phyloP scores from a whole-genome alignment of 805 yeast genomes.

The Zygosaccharomyces gambellarensis region DNA sequence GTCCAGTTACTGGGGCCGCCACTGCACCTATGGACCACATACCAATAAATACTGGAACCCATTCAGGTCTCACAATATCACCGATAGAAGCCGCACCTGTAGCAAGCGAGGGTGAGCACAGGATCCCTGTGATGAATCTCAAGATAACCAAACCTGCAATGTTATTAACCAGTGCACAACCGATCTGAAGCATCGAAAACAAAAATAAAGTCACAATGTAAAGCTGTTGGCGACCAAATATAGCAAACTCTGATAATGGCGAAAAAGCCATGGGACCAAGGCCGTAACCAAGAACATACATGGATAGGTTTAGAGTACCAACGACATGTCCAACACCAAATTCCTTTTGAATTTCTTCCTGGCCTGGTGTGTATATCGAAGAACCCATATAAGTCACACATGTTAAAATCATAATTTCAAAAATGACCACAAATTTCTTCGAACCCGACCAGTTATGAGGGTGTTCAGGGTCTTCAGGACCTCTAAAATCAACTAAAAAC shows the following conservation, averaged over 20 bases:
- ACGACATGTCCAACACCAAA: slow-evolving; percentile 42
- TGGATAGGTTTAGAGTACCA: slow-evolving; percentile 48
- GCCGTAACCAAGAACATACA: slow-evolving; percentile 59
- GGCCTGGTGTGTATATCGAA: slow-evolving; percentile 51
- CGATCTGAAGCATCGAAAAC: slow-evolving; percentile 50
- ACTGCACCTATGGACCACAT: slow-evolving; percentile 52
- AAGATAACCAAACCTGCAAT: slow-evolving; percentile 48
- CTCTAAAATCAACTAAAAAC: slow-evolving; percentile 25
- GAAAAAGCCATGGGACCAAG: slow-evolving; percentile 55
- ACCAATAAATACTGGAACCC: slow-evolving; percentile 44
- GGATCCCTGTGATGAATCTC: slow-evolving; percentile 50
- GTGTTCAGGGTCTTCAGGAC: slow-evolving; percentile 46
- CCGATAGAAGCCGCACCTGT: slow-evolving; percentile 57
- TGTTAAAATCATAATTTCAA: slow-evolving; percentile 44
- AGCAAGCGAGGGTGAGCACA: slow-evolving; percentile 52
- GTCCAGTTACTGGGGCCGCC: slow-evolving; percentile 53
- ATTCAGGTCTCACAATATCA: slow-evolving; percentile 43
- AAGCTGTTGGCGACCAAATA: slow-evolving; percentile 48
- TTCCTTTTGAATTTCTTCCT: slow-evolving; percentile 41
- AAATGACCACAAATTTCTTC: slow-evolving; percentile 38
- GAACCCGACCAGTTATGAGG: slow-evolving; percentile 53
- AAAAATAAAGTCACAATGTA: slow-evolving; percentile 44
- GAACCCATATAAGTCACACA: slow-evolving; percentile 53
- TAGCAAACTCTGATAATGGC: slow-evolving; percentile 53
- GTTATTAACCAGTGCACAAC: slow-evolving; percentile 47